Percentiles rank a stretch among this genome's conserved stretches.
phyloP scores from a whole-genome alignment of 2,329 filamentous ascomycete species.

The Trichoderma aggressivum region DNA sequence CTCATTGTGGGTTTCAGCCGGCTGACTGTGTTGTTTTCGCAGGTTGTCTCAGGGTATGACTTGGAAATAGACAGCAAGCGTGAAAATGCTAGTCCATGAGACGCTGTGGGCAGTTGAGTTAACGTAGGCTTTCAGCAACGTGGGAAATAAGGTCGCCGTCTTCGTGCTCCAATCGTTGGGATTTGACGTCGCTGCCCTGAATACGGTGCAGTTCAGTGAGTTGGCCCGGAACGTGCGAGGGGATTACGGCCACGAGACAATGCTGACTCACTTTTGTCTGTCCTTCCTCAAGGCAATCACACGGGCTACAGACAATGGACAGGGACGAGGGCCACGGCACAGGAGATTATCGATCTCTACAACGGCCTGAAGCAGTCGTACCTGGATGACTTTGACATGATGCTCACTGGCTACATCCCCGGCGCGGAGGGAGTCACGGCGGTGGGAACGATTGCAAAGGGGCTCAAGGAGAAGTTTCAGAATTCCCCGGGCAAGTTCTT shows the following conservation, averaged over 20 bases:
- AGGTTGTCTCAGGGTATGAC: constrained; percentile 45
- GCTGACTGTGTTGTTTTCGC: background rate
- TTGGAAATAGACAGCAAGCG: constrained; percentile 1
- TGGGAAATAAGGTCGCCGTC: constrained; percentile 95
- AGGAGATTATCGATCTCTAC: constrained; percentile 82
- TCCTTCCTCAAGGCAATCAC: constrained; percentile 71
- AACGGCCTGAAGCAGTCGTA: constrained; percentile 77
- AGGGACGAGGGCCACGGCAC: constrained; percentile 75
- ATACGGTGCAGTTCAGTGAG: constrained; percentile 97
- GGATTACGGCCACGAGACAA: background rate
- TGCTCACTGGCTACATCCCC: constrained; percentile 92
- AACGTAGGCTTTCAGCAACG: constrained; percentile 62
- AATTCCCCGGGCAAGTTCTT: constrained; percentile 75
- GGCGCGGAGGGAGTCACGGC: constrained; percentile 79
- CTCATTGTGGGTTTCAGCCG: background rate
- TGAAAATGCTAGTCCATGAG: constrained; percentile 4
- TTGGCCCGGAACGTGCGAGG: constrained; percentile 17
- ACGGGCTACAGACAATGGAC: constrained; percentile 88
- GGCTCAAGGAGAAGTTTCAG: constrained; percentile 66
- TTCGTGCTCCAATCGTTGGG: constrained; percentile 92
- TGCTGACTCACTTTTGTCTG: background rate
- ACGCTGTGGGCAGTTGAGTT: constrained; percentile 18
- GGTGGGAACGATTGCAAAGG: constrained; percentile 78
- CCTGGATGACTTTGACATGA: constrained; percentile 86
- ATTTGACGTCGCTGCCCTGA: constrained; percentile 89